Conservation (phyloP, 1,139 yeast species). For the Scheffersomyces segobiensis region DNA sequence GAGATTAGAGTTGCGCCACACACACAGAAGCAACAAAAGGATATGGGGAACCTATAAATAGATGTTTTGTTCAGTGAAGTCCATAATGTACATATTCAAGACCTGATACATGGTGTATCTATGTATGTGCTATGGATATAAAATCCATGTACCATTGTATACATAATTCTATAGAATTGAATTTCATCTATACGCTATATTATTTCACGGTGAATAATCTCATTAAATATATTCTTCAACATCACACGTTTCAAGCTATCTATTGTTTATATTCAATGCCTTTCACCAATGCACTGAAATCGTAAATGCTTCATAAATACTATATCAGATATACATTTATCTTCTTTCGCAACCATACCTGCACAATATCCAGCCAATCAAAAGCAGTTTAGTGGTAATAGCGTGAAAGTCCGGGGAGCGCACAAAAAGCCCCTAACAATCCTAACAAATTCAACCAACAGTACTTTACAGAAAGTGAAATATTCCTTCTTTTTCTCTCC, state of each 20-base stretch:
- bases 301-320: too few relatives aligned
- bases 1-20: not conserved
- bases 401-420: slow-evolving; percentile 8
- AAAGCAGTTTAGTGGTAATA: not conserved
- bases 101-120: too few relatives aligned
- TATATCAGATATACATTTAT: too few relatives aligned
- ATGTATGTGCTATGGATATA: too few relatives aligned
- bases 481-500: not conserved
- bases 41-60: too few relatives aligned
- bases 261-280: too few relatives aligned
- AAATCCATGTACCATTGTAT: too few relatives aligned
- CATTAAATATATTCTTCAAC: too few relatives aligned
- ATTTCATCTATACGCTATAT: not conserved
- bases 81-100: not conserved
- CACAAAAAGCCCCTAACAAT: slow-evolving; percentile 5
- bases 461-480: not conserved
- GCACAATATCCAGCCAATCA: not conserved
- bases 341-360: slow-evolving; percentile 1
- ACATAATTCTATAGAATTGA: too few relatives aligned
- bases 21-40: not conserved
- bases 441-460: not conserved
- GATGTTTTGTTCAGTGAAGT: not conserved
- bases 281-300: too few relatives aligned
- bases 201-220: too few relatives aligned
- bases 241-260: not conserved